Evolutionary conservation across 257 asterid genomes (phyloP).

Genomic region (Solanum tarijense): DNA sequence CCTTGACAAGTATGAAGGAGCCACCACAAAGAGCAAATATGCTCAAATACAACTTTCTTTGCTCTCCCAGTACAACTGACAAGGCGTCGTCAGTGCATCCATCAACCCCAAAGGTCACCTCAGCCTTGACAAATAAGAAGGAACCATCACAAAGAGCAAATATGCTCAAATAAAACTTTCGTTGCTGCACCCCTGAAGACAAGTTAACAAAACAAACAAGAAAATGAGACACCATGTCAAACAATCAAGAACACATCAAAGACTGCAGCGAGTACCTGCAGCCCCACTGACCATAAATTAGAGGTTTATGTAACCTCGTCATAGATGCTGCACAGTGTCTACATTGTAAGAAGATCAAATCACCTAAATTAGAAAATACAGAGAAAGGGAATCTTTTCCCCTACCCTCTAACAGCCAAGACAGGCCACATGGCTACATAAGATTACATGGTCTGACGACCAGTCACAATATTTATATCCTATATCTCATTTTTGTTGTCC

Average conservation of each 20-base stretch:
- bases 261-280: conserved; percentile 44
- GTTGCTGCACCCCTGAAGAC: conserved; percentile 43
- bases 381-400: not conserved
- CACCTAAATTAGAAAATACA: conserved; percentile 6
- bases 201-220: conserved; percentile 21
- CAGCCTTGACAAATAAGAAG: conserved; percentile 9
- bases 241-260: conserved; percentile 3
- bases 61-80: conserved; percentile 42
- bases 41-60: not conserved
- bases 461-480: conserved; percentile 1
- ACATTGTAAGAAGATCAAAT: conserved; percentile 24
- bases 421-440: not conserved
- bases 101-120: conserved; percentile 55
- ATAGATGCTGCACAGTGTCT: conserved; percentile 27
- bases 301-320: conserved; percentile 43
- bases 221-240: conserved; percentile 22
- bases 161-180: conserved; percentile 6
- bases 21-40: not conserved
- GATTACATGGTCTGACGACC: not conserved
- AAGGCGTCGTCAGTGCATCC: conserved; percentile 69
- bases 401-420: not conserved
- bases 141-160: conserved; percentile 26
- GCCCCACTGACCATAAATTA: conserved; percentile 26
- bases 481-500: conserved; percentile 20
- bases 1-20: not conserved